Evolutionary conservation across 352 stramenopile genomes (phyloP).

Genomic region (Bremia lactucae): DNA sequence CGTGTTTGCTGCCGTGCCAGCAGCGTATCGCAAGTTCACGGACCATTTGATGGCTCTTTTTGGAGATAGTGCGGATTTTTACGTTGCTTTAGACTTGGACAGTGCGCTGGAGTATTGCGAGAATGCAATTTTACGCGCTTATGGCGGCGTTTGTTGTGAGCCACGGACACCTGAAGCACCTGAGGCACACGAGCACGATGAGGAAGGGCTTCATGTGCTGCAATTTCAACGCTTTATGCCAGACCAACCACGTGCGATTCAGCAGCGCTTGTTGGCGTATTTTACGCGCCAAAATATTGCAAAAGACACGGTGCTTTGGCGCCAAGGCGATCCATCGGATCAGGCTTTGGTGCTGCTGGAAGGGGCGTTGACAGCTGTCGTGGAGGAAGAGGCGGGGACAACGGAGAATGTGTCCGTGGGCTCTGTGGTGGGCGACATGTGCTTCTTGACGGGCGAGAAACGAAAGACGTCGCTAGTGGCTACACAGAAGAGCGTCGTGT

Average conservation of each 20-base stretch:
- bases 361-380: constrained; percentile 47
- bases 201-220: constrained; percentile 42
- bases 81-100: constrained; percentile 57
- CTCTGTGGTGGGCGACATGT: constrained; percentile 70
- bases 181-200: too few species aligned
- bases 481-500: constrained; percentile 46
- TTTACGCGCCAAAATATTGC: constrained; percentile 56
- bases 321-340: constrained; percentile 47
- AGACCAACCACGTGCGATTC: constrained; percentile 44
- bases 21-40: constrained; percentile 50
- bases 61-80: constrained; percentile 32
- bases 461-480: constrained; percentile 69
- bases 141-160: too few species aligned
- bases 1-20: constrained; percentile 57
- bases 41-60: constrained; percentile 48
- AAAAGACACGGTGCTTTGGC: constrained; percentile 53
- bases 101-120: constrained; percentile 61
- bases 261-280: constrained; percentile 62
- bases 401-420: constrained; percentile 59
- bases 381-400: constrained; percentile 72
- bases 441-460: constrained; percentile 70
- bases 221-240: constrained; percentile 60
- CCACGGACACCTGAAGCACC: too few species aligned
- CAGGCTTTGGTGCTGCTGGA: constrained; percentile 51
- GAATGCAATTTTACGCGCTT: constrained; percentile 44